Conservation (phyloP, 2,329 filamentous ascomycete genomes). For the Phaeosphaeriaceae sp. region DNA sequence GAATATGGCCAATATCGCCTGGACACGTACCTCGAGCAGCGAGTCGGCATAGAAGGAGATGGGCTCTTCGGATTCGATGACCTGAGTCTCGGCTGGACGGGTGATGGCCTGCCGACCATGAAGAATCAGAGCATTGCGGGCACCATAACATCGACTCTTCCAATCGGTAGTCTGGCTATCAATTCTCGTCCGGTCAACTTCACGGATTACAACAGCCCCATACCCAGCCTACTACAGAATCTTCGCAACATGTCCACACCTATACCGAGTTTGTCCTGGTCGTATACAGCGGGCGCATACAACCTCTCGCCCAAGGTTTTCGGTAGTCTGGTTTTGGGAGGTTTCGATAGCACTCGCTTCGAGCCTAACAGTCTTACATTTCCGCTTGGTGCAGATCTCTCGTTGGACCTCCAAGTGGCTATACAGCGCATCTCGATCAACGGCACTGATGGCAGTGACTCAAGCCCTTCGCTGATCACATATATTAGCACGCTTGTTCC, state of each 20-base stretch:
- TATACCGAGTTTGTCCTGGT: slow-evolving; percentile 49
- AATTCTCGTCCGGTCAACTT: slow-evolving; percentile 49
- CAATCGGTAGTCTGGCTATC: slow-evolving; percentile 49
- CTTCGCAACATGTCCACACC: slow-evolving; percentile 33
- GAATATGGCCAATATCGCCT: slow-evolving; percentile 42
- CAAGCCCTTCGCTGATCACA: slow-evolving; percentile 30
- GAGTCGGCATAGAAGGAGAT: slow-evolving; percentile 36
- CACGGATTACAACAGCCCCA: slow-evolving; percentile 41
- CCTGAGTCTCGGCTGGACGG: slow-evolving; percentile 38
- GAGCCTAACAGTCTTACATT: slow-evolving; percentile 31
- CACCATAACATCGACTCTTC: slow-evolving; percentile 45
- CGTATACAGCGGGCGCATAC: slow-evolving; percentile 51
- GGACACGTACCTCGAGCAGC: slow-evolving; percentile 31
- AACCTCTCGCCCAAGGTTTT: slow-evolving; percentile 33
- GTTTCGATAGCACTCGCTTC: slow-evolving; percentile 47
- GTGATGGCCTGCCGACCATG: slow-evolving; percentile 29
- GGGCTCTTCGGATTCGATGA: slow-evolving; percentile 48
- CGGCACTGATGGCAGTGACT: slow-evolving; percentile 23
- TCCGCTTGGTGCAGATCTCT: slow-evolving; percentile 35
- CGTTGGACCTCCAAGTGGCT: slow-evolving; percentile 32
- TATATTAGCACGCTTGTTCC: slow-evolving; percentile 49
- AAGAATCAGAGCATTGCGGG: slow-evolving; percentile 47
- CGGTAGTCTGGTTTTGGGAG: slow-evolving; percentile 48
- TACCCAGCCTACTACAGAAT: slow-evolving; percentile 38
- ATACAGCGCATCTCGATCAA: slow-evolving; percentile 32